Base-by-base conservation (phyloP, 768 basidiomycete genomes). In the Lactarius hengduanensis region DNA sequence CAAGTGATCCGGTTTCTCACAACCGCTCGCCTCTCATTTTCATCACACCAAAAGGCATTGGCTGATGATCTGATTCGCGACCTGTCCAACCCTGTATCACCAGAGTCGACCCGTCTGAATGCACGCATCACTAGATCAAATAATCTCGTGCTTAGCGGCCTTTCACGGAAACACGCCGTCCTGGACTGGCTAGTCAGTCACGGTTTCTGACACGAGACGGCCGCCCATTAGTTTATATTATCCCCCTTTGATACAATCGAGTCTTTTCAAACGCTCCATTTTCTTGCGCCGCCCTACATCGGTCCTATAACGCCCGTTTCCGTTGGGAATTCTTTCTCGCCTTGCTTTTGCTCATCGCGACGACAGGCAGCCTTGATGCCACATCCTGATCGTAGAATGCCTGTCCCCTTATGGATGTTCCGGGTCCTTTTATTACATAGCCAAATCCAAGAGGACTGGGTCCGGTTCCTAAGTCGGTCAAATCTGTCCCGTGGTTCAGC, bases 141-240 rank as follows among this genome's bases (percentile, higher is more conserved):
- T 65, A 84, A 88, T 72, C 71, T 91, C 65, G 69, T 84, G 57
- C 80, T 92, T 68, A 77, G 80, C 30, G 89, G 89, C 56, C 87
- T 88, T 6, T 80, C 79, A 57, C 87, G 84, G 85, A 90, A 84
- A 73, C 78, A 80, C 65, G 75, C 84, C 54, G 83, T 92, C 57
- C 72, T 83, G 70, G 78, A 81, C 59, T 92, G 87, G 86, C 80
- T 92, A 71, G 78, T 78, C 73, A 73, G 74, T 64, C 85, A 81
- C 72, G 91, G 91, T 15, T 92, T 92, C 75, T 92, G 69, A 76
- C 43, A 61, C 47, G 40, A 57, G 28, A 57, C 60, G 15, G 34
- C 66, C 64, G 61, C 70, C 69, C 63, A 60, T 64, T 54, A 41
- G 30, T 50, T 69, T 58, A 59, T 63, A 69, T 68, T 43, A 53